A percentile compares a stretch with the other conserved stretches of the same genome.
These are phyloP conservation scores for Boletus patriciae DNA, from an alignment of 768 basidiomycete species.

Conservation along the genomic window DNA sequence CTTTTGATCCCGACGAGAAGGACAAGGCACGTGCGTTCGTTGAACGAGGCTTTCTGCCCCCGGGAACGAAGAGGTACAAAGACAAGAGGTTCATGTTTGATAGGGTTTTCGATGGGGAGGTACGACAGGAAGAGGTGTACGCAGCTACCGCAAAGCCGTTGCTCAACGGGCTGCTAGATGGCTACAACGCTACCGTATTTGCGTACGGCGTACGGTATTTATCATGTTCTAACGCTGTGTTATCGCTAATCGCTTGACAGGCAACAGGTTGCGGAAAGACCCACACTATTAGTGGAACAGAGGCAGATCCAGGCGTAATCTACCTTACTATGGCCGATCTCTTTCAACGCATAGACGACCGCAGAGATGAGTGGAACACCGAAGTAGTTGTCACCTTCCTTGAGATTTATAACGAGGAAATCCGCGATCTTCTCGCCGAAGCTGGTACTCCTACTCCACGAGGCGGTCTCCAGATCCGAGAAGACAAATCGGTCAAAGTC, in stretches of 20 bases:
- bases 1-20: conserved; percentile 94
- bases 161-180: conserved; percentile 81
- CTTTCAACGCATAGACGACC: conserved; percentile 89
- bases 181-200: conserved; percentile 96
- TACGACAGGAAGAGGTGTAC: conserved; percentile 85
- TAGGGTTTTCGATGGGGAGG: conserved; percentile 79
- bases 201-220: conserved; percentile 85
- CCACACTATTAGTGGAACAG: conserved; percentile 95
- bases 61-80: conserved; percentile 91
- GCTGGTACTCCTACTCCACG: conserved; percentile 58
- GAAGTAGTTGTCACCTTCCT: conserved; percentile 94
- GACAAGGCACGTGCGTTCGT: conserved; percentile 77
- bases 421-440: conserved; percentile 90
- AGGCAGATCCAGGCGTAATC: conserved; percentile 86
- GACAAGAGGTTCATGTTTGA: conserved; percentile 98
- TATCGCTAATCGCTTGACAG: conserved; percentile 43
- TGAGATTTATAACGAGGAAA: conserved; percentile 99
- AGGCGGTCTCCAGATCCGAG: conserved; percentile 90
- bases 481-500: conserved; percentile 92
- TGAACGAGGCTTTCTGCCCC: conserved; percentile 81
- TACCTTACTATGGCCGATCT: conserved; percentile 97
- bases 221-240: background rate
- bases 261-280: conserved; percentile 99
- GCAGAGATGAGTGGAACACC: conserved; percentile 78
- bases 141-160: conserved; percentile 83